phyloP scores from a whole-genome alignment of 1,284 basidiomycete genomes.

The Cerioporus squamosus region DNA sequence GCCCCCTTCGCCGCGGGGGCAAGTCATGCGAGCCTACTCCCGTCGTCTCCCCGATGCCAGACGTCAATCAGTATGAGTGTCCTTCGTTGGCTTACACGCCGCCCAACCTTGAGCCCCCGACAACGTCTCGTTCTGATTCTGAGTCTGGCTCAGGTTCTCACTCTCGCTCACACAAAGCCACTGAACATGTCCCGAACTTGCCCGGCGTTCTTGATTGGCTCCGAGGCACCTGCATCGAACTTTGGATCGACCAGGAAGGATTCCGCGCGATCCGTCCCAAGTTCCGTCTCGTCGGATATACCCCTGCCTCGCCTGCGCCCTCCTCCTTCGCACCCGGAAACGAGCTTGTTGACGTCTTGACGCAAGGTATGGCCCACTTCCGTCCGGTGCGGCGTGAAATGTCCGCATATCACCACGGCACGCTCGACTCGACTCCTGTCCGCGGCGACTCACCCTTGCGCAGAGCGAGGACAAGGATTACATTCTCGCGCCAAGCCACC shows the following conservation, averaged over 20 bases:
- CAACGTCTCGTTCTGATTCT: not conserved
- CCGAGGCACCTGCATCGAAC: conserved; percentile 54
- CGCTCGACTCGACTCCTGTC: conserved; percentile 69
- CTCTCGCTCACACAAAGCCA: conserved; percentile 3
- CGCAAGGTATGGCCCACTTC: conserved; percentile 60
- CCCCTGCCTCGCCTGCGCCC: conserved; percentile 21
- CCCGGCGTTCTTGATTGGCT: conserved; percentile 55
- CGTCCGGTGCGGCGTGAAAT: conserved; percentile 58
- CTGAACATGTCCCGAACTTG: conserved; percentile 26
- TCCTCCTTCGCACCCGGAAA: conserved; percentile 6
- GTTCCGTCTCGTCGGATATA: conserved; percentile 62
- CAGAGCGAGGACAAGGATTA: conserved; percentile 72
- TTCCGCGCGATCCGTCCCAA: conserved; percentile 63
- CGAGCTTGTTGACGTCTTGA: conserved; percentile 33
- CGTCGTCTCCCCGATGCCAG: not conserved
- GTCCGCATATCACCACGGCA: conserved; percentile 72
- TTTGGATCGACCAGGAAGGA: conserved; percentile 82
- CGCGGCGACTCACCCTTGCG: conserved; percentile 67
- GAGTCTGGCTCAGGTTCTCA: not conserved
- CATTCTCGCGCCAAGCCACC: conserved; percentile 70
- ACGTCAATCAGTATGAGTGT: not conserved
- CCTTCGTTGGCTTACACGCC: conserved; percentile 1
- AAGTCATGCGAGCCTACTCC: not conserved
- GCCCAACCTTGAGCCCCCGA: not conserved
- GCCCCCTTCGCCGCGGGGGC: not conserved